Percentiles rank a stretch among this genome's conserved stretches.
Evolutionary conservation across 179 eudicot genomes (phyloP).

Genomic region (Carnegiea gigantea): DNA sequence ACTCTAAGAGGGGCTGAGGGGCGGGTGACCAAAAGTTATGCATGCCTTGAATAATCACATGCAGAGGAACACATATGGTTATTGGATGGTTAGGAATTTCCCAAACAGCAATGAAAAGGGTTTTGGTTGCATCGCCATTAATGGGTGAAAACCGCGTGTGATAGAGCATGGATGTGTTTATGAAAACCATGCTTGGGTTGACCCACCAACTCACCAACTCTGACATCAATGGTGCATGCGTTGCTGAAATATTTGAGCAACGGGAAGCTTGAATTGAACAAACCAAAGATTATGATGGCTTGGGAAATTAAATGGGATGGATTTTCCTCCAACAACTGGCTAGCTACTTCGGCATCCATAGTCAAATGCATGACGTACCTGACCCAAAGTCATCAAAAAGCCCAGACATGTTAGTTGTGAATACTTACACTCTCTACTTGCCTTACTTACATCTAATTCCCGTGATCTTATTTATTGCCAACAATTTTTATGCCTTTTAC

Average conservation of each 20-base stretch:
- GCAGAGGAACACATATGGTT: not conserved
- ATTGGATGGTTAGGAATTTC: not conserved
- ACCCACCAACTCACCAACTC: slow-evolving; percentile 8
- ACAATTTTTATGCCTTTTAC: not conserved
- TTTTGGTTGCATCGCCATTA: not conserved
- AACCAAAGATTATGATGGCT: not conserved
- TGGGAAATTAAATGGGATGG: not conserved
- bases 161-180: no score
- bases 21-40: not conserved
- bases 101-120: not conserved
- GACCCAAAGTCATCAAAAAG: not conserved
- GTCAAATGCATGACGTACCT: slow-evolving; percentile 1
- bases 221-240: not conserved
- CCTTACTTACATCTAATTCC: not conserved
- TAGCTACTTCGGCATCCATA: not conserved
- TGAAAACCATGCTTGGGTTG: not conserved
- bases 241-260: not conserved
- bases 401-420: not conserved
- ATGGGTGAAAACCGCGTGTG: not conserved
- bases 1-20: no score
- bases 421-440: not conserved
- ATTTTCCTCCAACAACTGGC: not conserved
- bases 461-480: not conserved
- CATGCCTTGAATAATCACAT: not conserved
- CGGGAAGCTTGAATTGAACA: not conserved